Evolutionary conservation across 2,329 filamentous ascomycete genomes (phyloP), one percentile per base, ranked within the genome.

Genomic region (Penicillium sp.): DNA sequence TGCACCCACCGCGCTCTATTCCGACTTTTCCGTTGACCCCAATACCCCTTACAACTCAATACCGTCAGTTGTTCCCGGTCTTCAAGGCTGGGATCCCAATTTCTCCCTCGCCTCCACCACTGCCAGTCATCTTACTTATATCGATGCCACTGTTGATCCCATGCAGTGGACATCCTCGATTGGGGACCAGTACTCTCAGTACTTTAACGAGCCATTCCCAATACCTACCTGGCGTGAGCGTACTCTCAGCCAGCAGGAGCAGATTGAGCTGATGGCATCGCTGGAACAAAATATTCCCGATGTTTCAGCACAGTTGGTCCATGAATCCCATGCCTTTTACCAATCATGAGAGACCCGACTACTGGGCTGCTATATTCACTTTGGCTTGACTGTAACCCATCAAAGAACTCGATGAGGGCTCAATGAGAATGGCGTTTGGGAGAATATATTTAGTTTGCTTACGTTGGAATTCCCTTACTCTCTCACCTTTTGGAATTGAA

Each of bases 221-320:
- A 69, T 75, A 57, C 71, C 79, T 67, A 66, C 75, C 59, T 71
- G 82, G 83, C 68, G 82, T 81, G 56, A 85, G 85, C 65, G 90
- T 82, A 80, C 80, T 56, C 77, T 95, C 29, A 92, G 86, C 56
- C 88, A 92, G 60, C 84, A 90, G 67, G 90, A 95, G 73, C 90
- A 94, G 73, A 76, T 87, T 59, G 89, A 96, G 76, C 78, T 96
- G 35, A 91, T 95, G 88, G 85, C 87, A 53, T 86, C 86, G 47
- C 81, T 96, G 31, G 89, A 94, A 71, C 67, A 75, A 8, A 71
- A 89, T 79, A 63, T 78, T 46, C 77, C 77, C 3, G 76, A 78
- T 58, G 72, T 78, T 8, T 77, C 76, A 27, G 65, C 69, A 2
- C 69, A 73, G 43, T 62, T 76, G 43, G 67, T 72, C 25, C 70